Percentiles rank a stretch among this genome's conserved stretches.
Evolutionary conservation across 2,329 filamentous ascomycete species (phyloP).

Genomic region (Septoria linicola): DNA sequence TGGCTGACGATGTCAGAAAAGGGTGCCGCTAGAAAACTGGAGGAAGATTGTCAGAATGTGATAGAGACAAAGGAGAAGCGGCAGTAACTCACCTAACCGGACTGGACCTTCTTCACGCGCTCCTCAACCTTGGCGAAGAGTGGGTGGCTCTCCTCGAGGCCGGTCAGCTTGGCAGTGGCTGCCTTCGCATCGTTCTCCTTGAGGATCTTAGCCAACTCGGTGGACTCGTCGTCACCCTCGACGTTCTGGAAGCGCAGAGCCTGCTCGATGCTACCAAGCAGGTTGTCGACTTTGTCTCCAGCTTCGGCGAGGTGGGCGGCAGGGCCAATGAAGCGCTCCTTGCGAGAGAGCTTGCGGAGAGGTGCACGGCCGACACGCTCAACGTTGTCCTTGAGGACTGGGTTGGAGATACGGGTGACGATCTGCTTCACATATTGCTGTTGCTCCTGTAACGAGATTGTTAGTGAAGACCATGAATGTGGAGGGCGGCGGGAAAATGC

Average conservation of each 20-base stretch:
- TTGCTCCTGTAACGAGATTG: constrained; percentile 71
- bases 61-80: neutral
- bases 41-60: neutral
- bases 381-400: constrained; percentile 84
- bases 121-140: constrained; percentile 73
- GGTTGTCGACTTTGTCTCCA: constrained; percentile 67
- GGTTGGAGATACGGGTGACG: constrained; percentile 88
- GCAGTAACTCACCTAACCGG: constrained; percentile 19
- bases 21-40: neutral
- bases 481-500: constrained; percentile 55
- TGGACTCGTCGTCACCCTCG: constrained; percentile 84
- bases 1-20: neutral
- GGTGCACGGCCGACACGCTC: constrained; percentile 95
- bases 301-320: constrained; percentile 84
- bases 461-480: neutral
- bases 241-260: constrained; percentile 94
- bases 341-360: constrained; percentile 86
- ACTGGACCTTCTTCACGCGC: constrained; percentile 79
- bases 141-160: constrained; percentile 72
- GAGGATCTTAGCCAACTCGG: constrained; percentile 82
- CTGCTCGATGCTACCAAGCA: constrained; percentile 85
- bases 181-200: constrained; percentile 69
- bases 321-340: constrained; percentile 93
- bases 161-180: constrained; percentile 77
- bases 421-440: constrained; percentile 87